Conservation (phyloP, 2,329 filamentous ascomycete species). For the Fusarium sp. region DNA sequence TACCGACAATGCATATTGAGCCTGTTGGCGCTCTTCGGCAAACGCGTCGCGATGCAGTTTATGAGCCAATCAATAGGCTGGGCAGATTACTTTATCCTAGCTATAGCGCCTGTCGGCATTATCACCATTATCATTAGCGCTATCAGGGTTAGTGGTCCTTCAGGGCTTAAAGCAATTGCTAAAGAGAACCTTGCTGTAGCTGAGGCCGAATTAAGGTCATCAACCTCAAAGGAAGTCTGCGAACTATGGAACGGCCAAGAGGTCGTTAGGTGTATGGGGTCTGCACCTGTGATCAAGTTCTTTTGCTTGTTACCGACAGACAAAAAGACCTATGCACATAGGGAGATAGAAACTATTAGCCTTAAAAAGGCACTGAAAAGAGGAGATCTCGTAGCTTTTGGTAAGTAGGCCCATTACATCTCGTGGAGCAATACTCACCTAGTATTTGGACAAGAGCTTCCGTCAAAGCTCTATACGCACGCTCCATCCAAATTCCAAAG, state of each 20-base stretch:
- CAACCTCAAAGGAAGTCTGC: constrained; percentile 58
- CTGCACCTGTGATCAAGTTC: not conserved
- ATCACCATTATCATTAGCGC: constrained; percentile 59
- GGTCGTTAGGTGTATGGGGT: constrained; percentile 46
- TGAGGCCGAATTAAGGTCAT: constrained; percentile 61
- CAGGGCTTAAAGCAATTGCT: constrained; percentile 59
- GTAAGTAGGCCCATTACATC: not conserved
- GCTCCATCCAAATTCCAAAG: too few relatives aligned
- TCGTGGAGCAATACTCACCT: too few relatives aligned
- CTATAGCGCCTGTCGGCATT: constrained; percentile 61
- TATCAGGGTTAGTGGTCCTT: constrained; percentile 60
- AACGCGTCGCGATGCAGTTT: constrained; percentile 62
- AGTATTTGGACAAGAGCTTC: not conserved
- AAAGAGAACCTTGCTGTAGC: constrained; percentile 57
- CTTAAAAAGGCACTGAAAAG: not conserved
- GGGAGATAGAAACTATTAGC: accelerated
- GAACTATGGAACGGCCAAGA: constrained; percentile 61
- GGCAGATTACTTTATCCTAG: constrained; percentile 61
- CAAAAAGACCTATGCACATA: not conserved
- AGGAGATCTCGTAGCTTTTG: not conserved
- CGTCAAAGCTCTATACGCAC: not conserved
- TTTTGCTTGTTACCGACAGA: not conserved
- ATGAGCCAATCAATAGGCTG: constrained; percentile 58
- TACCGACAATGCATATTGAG: too few relatives aligned
- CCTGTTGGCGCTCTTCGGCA: constrained; percentile 56